Conservation (phyloP, 768 basidiomycete species). For the Glaciozyma antarctica region DNA sequence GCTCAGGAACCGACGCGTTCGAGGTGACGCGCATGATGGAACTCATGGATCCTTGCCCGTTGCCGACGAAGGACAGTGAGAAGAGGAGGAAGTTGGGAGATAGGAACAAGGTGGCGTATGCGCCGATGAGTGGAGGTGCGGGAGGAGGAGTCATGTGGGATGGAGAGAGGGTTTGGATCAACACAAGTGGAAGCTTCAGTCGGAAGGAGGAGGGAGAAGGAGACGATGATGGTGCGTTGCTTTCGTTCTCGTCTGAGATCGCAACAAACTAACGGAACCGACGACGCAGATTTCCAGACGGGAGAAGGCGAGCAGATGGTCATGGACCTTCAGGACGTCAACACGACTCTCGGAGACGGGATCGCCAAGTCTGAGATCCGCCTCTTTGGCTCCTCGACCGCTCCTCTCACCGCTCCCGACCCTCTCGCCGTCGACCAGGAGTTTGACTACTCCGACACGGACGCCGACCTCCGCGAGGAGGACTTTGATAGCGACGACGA, state of each 20-base stretch:
- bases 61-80: constrained; percentile 84
- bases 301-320: constrained; percentile 98
- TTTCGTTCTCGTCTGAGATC: background rate
- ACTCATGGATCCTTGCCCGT: constrained; percentile 88
- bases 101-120: constrained; percentile 87
- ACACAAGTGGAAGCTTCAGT: constrained; percentile 90
- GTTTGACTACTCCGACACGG: background rate
- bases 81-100: constrained; percentile 82
- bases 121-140: constrained; percentile 89
- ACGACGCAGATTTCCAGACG: constrained; percentile 7
- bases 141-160: constrained; percentile 75
- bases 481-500: constrained; percentile 39
- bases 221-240: constrained; percentile 47
- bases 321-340: constrained; percentile 83
- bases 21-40: constrained; percentile 60
- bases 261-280: background rate
- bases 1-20: constrained; percentile 68
- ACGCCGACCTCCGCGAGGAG: background rate
- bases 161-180: constrained; percentile 96
- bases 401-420: constrained; percentile 45
- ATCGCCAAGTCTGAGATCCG: constrained; percentile 72
- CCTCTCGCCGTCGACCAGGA: constrained; percentile 28
- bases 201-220: constrained; percentile 46
- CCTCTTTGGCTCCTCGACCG: constrained; percentile 72
- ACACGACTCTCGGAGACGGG: constrained; percentile 68